Base-by-base conservation (phyloP, 140 eudicot species). In the Stevia rebaudiana region DNA sequence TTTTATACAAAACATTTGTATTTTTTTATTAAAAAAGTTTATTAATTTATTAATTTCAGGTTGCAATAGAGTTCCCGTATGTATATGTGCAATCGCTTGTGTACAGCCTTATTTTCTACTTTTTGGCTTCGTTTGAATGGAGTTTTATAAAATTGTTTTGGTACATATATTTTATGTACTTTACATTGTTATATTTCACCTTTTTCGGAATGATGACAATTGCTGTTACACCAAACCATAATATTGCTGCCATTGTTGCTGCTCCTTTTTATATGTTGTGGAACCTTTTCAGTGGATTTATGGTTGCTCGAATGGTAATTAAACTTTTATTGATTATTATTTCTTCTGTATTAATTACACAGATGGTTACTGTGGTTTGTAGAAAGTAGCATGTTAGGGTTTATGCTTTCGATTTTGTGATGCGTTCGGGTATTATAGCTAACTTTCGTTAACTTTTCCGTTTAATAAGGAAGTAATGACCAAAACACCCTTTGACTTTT, bases 241-340 rank as follows among this genome's bases (percentile, higher is more conserved):
- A 89, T 35, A 71, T 87, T 18, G 95, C 97, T 36, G 89, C 97
- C 31, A 83, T 89, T 3, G 76, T 86, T 17, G 82, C 86, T 74
- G 97, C 97, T 21, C 97, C 97, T 1, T 89, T 89, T 76, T 89
- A 83, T 41, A 89, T 86, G 97, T 47, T 89, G 83, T 89, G 97
- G 97, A 89, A 86, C 70, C 95, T 89, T 24, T 89, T 89, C 76
- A 89, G 97, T 9, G 97, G 97, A 61, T 89, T 89, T 81, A 89
- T 86, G 97, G 55, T 89, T 23, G 62, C 84, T 43, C 86, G 80
- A 53, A 86, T 65, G 89, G 96, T 88, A 85, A 74, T 4, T 19
- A 12, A 51, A 31, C 31, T 46, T 35, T 36, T 10, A 17, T 36
- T 36, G 11, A 1, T 17, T 17, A 57, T 16, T 1, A 0, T 4